Evolutionary conservation across 305 asterid genomes (phyloP).

Genomic region (Rubia peregrina): DNA sequence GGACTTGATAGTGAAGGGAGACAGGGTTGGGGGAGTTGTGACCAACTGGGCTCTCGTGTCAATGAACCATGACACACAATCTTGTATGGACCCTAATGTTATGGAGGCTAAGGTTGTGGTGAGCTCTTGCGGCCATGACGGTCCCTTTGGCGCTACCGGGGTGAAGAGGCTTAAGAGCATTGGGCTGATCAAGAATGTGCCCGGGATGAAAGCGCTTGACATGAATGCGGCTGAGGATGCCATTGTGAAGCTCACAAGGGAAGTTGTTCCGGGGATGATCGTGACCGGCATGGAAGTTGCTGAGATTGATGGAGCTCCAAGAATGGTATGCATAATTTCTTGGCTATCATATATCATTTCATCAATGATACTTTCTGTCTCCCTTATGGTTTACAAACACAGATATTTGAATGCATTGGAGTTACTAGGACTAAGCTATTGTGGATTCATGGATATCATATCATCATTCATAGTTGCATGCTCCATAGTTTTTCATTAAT

Average conservation of each 20-base stretch:
- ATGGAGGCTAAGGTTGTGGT: constrained; percentile 90
- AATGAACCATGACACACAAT: constrained; percentile 87
- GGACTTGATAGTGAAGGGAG: constrained; percentile 75
- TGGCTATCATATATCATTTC: background rate
- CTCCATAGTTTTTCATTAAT: background rate
- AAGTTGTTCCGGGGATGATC: constrained; percentile 90
- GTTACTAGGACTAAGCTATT: background rate
- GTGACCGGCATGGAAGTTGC: constrained; percentile 98
- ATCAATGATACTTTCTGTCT: background rate
- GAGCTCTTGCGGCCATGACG: constrained; percentile 91
- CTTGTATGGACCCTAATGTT: constrained; percentile 90
- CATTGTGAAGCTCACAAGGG: constrained; percentile 71
- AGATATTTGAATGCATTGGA: background rate
- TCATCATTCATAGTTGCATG: background rate
- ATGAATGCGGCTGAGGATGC: constrained; percentile 94
- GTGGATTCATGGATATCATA: too few relatives aligned
- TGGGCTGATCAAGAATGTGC: constrained; percentile 78
- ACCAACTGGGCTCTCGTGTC: constrained; percentile 94
- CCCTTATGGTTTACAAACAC: background rate
- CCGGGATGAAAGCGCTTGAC: constrained; percentile 93
- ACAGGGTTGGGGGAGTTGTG: constrained; percentile 72
- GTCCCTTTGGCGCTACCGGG: constrained; percentile 90
- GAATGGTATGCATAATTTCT: constrained; percentile 50
- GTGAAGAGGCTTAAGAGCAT: constrained; percentile 77
- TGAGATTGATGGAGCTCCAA: constrained; percentile 81